Conservation (phyloP, 768 basidiomycete species). For the Wakefieldia striispora region DNA sequence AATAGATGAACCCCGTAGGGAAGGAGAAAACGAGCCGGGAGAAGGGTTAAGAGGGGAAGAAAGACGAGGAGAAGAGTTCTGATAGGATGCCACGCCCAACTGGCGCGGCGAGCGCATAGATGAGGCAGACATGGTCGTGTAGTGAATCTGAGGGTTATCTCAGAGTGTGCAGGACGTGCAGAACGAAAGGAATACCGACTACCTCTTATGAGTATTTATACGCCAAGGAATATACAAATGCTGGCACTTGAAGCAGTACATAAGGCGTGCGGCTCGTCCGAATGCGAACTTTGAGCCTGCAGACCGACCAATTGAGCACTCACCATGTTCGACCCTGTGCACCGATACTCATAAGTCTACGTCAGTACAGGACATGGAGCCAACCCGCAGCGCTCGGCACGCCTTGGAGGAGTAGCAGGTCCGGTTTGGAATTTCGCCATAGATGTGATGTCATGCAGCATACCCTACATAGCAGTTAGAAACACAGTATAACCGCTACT, state of each 20-base stretch:
- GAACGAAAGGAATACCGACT: constrained; percentile 6
- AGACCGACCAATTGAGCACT: background rate
- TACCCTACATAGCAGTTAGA: background rate
- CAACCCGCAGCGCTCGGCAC: background rate
- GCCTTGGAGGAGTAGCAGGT: background rate
- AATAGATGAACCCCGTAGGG: constrained; percentile 4
- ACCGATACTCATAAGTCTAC: background rate
- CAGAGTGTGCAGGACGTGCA: background rate
- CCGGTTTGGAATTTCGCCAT: constrained; percentile 6
- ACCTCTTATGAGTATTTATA: constrained; percentile 12
- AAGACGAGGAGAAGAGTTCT: constrained; percentile 14
- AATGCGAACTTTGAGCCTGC: constrained; percentile 4
- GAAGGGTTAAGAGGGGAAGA: constrained; percentile 28
- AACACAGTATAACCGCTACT: background rate
- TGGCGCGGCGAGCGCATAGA: constrained; percentile 14
- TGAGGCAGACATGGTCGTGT: constrained; percentile 5
- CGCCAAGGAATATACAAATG: constrained; percentile 2
- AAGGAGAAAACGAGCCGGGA: constrained; percentile 5
- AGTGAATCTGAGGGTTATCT: background rate
- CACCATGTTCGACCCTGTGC: background rate
- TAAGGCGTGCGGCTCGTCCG: constrained; percentile 10
- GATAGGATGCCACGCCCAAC: constrained; percentile 3
- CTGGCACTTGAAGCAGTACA: constrained; percentile 1
- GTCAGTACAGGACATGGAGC: background rate
- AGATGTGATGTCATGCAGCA: background rate